Base-by-base conservation (phyloP, 2,329 filamentous ascomycete species). In the Iodosphaeria phyllophila region DNA sequence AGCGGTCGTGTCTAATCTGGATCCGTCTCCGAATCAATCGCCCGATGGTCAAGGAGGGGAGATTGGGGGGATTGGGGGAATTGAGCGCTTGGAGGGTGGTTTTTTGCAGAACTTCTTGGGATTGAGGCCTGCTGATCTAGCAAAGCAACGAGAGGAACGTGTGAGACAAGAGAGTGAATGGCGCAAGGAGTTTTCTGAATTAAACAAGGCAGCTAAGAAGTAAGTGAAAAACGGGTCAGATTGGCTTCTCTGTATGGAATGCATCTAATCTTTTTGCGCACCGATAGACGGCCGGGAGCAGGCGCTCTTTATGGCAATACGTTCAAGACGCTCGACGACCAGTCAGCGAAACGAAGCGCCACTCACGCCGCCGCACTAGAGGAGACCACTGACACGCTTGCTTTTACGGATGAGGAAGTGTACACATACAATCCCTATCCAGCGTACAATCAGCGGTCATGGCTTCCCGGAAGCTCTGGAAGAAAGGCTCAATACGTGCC, bases 341-440 rank as follows among this genome's bases (percentile, higher is more conserved):
- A 50, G 27, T 52, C 57, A 13, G 13, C 31, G 24, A 32, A 18
- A 24, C 36, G 37, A 31, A 38, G 28, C 19, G 28, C 30, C 22
- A 40, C 23, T 27, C 44, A 43, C 27, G 41, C 42, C 27, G 42
- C 38, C 18, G 41, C 40, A 16, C 35, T 51, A 18, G 45, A 33
- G 10, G 34, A 34, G 4, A 34, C 50, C 25, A 40, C 46, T n/a
- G 38, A 42, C 6, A 39, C 41, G 23, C 33, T 44, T 15, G 46
- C 46, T 18, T 64, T 58, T 36, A 56, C 41, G 26, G 41, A 47
- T 8, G 50, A 60, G 21, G 47, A 54, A 24, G 61, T 68, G 1
- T 53, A 64, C 27, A 53, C 61, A 12, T 80, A 78, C 46, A 60
- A 72, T 29, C 77, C 77, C 0, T 83, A 82, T 33, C 75, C 76